phyloP scores from a whole-genome alignment of 2,329 filamentous ascomycete genomes.

The Aspergillus novofumigatus region DNA sequence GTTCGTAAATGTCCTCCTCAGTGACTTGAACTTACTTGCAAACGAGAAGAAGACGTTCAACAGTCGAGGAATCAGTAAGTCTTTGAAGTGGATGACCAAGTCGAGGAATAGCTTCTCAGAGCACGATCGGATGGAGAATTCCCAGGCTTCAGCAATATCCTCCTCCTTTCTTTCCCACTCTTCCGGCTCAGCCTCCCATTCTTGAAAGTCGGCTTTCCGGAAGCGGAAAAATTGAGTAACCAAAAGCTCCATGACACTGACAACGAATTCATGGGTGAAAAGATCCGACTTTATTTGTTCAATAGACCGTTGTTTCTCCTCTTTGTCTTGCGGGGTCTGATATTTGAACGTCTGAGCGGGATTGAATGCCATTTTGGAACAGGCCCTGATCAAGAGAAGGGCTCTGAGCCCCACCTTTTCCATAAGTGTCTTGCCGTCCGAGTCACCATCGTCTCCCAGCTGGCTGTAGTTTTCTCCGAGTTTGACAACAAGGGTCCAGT shows the following conservation, averaged over 20 bases:
- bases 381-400: slow-evolving; percentile 74
- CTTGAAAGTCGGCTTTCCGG: slow-evolving; percentile 74
- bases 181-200: slow-evolving; percentile 92
- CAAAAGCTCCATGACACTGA: slow-evolving; percentile 76
- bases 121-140: slow-evolving; percentile 88
- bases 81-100: slow-evolving; percentile 82
- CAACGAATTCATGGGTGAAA: slow-evolving; percentile 70
- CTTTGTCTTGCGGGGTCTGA: slow-evolving; percentile 66
- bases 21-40: slow-evolving; percentile 51
- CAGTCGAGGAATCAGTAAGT: slow-evolving; percentile 72
- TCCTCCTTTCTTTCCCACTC: slow-evolving; percentile 93
- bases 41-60: slow-evolving; percentile 78
- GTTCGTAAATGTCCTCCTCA: slow-evolving; percentile 1
- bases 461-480: slow-evolving; percentile 66
- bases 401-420: slow-evolving; percentile 82
- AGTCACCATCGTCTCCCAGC: slow-evolving; percentile 42
- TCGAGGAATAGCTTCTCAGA: slow-evolving; percentile 93
- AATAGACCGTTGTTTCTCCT: slow-evolving; percentile 68
- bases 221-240: slow-evolving; percentile 88
- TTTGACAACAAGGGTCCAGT: slow-evolving; percentile 76
- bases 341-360: slow-evolving; percentile 81
- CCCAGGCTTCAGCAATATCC: slow-evolving; percentile 77
- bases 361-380: slow-evolving; percentile 78
- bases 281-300: slow-evolving; percentile 67
- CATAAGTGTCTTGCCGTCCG: slow-evolving; percentile 53